Conservation (phyloP, 768 basidiomycete species). For the Pleurotus eryngii region DNA sequence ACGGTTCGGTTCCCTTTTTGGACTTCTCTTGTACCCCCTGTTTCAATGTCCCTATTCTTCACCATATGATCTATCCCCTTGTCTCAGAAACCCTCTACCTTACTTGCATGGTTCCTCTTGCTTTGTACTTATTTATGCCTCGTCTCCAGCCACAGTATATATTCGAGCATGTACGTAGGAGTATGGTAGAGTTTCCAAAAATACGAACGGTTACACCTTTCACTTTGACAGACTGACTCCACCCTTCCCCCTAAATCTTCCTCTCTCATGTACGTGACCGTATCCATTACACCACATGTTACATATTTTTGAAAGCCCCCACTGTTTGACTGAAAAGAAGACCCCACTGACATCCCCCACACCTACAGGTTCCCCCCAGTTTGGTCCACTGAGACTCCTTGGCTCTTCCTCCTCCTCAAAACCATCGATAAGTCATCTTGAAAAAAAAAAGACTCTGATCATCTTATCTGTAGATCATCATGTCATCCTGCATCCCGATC, state of each 20-base stretch:
- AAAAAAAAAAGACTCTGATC: neutral
- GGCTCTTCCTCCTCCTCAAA: neutral
- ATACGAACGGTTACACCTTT: neutral
- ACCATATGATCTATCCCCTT: too few species aligned
- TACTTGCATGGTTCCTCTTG: too few species aligned
- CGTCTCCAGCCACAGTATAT: neutral
- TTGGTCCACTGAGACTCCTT: neutral
- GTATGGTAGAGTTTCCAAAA: neutral
- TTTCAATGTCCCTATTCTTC: too few species aligned
- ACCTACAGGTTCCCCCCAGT: neutral
- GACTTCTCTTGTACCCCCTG: too few species aligned
- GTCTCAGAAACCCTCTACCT: too few species aligned
- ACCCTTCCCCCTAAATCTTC: neutral
- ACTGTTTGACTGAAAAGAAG: neutral
- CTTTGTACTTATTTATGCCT: too few species aligned
- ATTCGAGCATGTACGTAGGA: neutral
- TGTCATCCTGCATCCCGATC: neutral
- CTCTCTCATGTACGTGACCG: neutral
- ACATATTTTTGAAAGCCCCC: neutral
- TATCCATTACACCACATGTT: neutral
- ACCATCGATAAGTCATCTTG: too few species aligned
- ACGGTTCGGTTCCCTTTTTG: too few species aligned
- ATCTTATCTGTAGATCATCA: neutral
- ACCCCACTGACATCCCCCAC: neutral
- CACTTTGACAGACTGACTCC: neutral